Conservation (phyloP, 164 flowering plant genomes). For the Dillenia turbinata region DNA sequence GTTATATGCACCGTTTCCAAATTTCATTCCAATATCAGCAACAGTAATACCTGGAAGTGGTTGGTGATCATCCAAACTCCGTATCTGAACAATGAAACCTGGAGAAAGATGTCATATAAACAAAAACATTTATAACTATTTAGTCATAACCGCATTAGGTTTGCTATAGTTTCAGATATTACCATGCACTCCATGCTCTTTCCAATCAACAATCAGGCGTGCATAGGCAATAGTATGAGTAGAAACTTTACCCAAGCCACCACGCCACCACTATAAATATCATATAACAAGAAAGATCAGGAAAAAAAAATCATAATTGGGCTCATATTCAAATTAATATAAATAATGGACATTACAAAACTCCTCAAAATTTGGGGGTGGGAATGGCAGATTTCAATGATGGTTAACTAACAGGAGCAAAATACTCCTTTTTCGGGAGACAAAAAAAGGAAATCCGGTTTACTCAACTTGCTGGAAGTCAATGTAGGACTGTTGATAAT, state of each 20-base stretch:
- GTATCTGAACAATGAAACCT: constrained; percentile 95
- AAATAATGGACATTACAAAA: too few species aligned
- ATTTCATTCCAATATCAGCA: constrained; percentile 97
- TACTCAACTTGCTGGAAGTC: constrained; percentile 92
- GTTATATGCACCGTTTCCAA: constrained; percentile 98
- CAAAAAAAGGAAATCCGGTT: background rate
- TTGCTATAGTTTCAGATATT: constrained; percentile 10
- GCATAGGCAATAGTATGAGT: constrained; percentile 94
- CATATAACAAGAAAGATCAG: background rate
- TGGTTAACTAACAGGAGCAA: too few species aligned
- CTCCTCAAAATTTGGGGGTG: too few species aligned
- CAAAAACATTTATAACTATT: background rate
- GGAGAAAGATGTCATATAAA: constrained; percentile 1
- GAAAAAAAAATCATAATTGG: background rate
- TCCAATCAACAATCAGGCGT: constrained; percentile 66
- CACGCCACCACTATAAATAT: constrained; percentile 94
- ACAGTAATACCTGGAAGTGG: constrained; percentile 92
- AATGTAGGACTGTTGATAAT: constrained; percentile 86
- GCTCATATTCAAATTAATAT: too few species aligned
- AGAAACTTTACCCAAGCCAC: constrained; percentile 94
- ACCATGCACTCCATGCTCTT: constrained; percentile 91
- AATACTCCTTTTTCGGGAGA: too few species aligned
- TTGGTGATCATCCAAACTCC: constrained; percentile 87
- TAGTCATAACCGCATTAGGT: background rate
- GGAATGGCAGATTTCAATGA: too few species aligned